Evolutionary conservation across 2,329 filamentous ascomycete species (phyloP).

Genomic region (Stagonosporopsis rhizophila): DNA sequence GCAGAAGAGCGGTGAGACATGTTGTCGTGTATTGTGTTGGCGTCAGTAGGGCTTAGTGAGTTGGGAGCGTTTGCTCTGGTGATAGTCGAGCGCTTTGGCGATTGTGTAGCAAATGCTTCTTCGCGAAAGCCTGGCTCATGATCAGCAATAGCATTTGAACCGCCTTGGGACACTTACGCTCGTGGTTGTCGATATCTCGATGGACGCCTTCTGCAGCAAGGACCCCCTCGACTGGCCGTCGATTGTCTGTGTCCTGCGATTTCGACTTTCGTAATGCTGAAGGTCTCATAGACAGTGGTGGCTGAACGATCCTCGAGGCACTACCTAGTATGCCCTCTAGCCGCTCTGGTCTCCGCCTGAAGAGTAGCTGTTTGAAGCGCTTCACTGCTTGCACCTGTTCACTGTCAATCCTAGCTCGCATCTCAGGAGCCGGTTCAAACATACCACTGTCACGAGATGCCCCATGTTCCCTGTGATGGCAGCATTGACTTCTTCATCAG

Average conservation of each 20-base stretch:
- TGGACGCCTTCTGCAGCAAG: conserved; percentile 64
- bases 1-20: conserved; percentile 42
- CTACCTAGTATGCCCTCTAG: conserved; percentile 67
- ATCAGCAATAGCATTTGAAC: neutral
- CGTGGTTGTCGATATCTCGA: conserved; percentile 51
- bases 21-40: conserved; percentile 41
- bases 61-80: conserved; percentile 28
- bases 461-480: conserved; percentile 92
- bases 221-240: conserved; percentile 57
- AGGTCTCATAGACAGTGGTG: conserved; percentile 61
- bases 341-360: conserved; percentile 60
- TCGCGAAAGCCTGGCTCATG: conserved; percentile 11
- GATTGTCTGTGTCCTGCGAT: conserved; percentile 61
- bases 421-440: conserved; percentile 12
- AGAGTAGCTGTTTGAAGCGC: conserved; percentile 80
- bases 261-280: conserved; percentile 52
- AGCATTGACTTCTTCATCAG: conserved; percentile 86
- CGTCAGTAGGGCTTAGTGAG: conserved; percentile 29
- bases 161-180: conserved; percentile 14
- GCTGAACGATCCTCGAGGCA: conserved; percentile 64
- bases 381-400: conserved; percentile 84
- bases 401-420: conserved; percentile 6
- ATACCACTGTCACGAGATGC: conserved; percentile 81
- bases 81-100: conserved; percentile 15
- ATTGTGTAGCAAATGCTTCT: conserved; percentile 15